Evolutionary conservation across 2,329 filamentous ascomycete species (phyloP), one percentile per base, ranked within the genome.

Genomic region (Stachybotrys echinatus): DNA sequence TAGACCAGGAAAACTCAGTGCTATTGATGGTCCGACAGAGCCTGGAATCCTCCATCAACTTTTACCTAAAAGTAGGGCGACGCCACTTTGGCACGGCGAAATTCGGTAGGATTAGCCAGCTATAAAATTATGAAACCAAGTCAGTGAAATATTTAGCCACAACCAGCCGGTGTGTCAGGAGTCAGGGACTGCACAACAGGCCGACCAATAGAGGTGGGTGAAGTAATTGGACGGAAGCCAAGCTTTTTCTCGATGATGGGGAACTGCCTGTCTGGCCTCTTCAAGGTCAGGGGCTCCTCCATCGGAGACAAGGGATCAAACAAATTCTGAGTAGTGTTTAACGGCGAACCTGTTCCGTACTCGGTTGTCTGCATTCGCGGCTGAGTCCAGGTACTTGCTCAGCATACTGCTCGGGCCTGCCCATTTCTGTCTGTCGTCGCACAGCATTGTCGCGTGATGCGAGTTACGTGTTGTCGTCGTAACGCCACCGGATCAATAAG

Each of bases 401-500:
- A 14, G 27, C 10, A 14, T 34, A 14, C 10, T 34, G 10, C 14
- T 14, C 27, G 5, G 10, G 10, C 14, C 14, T 34, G 27, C 5
- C 14, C 14, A 14, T 14, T 34, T 8, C 27, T 3, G 27, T 14
- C 14, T 14, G 14, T 34, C 27, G 14, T 34, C 10, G 53, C 55
- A 52, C 55, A 52, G 56, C 47, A 50, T 57, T 58, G 54, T 61
- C 55, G 58, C 57, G 58, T 61, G 58, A 61, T 60, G 47, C 39
- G 50, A 34, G 27, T 34, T 3, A 34, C 27, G 27, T 34, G 14
- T 8, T 34, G 10, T 34, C 14, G 14, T 10, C 14, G 27, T 34
- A 34, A 34, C 14, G 27, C 5, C 10, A 5, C 10, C 5, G 27
- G 27, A 14, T 14, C 10, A 34, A 34, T 8, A 2, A 34, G 27